These are phyloP conservation scores for Podospora pseudocomata DNA, from an alignment of 495 filamentous ascomycete species.

Conservation along the genomic window DNA sequence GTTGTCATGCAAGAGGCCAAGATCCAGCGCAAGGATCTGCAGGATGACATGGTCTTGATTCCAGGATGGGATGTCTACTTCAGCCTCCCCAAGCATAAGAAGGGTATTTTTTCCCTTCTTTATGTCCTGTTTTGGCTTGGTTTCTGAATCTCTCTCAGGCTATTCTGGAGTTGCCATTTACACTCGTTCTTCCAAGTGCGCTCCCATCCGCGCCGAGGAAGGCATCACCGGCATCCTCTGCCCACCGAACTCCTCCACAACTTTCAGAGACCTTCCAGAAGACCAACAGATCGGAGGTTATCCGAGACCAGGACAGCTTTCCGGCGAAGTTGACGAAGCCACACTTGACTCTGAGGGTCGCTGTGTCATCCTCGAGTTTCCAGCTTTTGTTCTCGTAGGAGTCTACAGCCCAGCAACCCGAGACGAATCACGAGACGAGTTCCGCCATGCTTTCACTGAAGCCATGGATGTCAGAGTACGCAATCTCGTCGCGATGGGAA, in stretches of 20 bases:
- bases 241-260: conserved; percentile 68
- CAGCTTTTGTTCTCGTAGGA: conserved; percentile 88
- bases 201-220: conserved; percentile 89
- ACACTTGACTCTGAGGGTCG: conserved; percentile 87
- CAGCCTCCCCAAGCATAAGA: conserved; percentile 87
- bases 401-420: conserved; percentile 85
- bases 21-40: conserved; percentile 90
- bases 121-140: background rate
- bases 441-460: conserved; percentile 74
- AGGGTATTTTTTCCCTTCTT: conserved; percentile 55
- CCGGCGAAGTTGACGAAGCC: conserved; percentile 59
- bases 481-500: conserved; percentile 76
- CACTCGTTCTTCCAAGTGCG: conserved; percentile 82
- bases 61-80: conserved; percentile 97
- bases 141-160: conserved; percentile 48
- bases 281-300: conserved; percentile 93
- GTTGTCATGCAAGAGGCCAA: conserved; percentile 95
- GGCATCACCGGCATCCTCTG: conserved; percentile 80
- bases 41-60: conserved; percentile 93
- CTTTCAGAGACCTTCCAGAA: conserved; percentile 70
- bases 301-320: conserved; percentile 63
- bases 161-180: conserved; percentile 97
- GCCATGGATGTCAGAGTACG: conserved; percentile 77
- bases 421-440: conserved; percentile 79
- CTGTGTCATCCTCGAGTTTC: conserved; percentile 90